Conservation (phyloP, 176 grass and related monocot species). For the Echinochloa phyllopogon region DNA sequence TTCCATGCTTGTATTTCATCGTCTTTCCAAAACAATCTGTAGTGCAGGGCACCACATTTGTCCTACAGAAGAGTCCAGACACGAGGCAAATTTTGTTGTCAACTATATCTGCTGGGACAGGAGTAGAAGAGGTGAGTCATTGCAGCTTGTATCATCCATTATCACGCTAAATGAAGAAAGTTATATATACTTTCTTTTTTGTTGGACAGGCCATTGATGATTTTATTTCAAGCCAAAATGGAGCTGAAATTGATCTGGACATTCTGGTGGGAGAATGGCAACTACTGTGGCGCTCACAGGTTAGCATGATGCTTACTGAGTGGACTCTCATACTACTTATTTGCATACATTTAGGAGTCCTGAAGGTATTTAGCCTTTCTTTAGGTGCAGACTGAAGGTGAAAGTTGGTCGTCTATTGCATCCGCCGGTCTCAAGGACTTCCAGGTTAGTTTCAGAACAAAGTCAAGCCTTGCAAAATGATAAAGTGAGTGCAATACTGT, state of each 20-base stretch:
- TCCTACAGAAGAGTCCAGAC: conserved; percentile 82
- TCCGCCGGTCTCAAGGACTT: conserved; percentile 74
- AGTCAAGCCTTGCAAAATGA: not conserved
- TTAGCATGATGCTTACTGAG: conserved; percentile 34
- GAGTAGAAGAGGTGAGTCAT: conserved; percentile 60
- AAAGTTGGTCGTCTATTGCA: conserved; percentile 74
- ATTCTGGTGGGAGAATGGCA: conserved; percentile 85
- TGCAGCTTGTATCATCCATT: conserved; percentile 24
- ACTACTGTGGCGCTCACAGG: conserved; percentile 87
- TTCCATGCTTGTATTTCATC: conserved; percentile 39
- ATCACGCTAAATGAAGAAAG: conserved; percentile 1
- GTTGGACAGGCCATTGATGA: conserved; percentile 70
- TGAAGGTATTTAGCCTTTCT: conserved; percentile 20
- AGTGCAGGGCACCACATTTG: conserved; percentile 99
- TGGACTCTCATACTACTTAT: not conserved
- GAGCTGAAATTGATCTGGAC: conserved; percentile 47
- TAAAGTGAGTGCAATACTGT: not conserved
- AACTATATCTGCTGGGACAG: conserved; percentile 64
- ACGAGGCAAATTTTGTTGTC: conserved; percentile 83
- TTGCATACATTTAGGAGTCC: not conserved
- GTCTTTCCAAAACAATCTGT: conserved; percentile 64
- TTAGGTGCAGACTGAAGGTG: conserved; percentile 56
- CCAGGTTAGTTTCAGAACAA: conserved; percentile 65
- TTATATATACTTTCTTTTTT: conserved; percentile 18
- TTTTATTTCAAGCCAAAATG: conserved; percentile 57